Conservation (phyloP, 345 rosid genomes). For the Lagerstroemia speciosa region DNA sequence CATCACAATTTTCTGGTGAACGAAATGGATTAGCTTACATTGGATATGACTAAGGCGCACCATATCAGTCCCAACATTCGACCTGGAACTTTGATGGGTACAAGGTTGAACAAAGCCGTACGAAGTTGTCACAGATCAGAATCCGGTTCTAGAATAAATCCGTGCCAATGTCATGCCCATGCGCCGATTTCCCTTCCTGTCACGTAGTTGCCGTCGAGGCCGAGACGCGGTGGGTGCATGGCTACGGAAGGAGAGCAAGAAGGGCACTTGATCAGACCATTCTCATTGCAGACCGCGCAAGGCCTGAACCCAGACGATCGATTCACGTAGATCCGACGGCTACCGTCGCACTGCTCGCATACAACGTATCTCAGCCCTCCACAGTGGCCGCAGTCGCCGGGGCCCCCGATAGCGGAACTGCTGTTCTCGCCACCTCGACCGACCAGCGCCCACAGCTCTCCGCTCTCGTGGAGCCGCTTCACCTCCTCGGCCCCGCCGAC, state of each 20-base stretch:
- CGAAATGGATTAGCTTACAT: too few species aligned
- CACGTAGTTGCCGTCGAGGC: neutral
- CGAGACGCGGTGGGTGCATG: neutral
- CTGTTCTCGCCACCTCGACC: slow-evolving; percentile 1
- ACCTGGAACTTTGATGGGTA: too few species aligned
- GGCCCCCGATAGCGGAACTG: slow-evolving; percentile 2
- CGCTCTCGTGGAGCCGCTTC: slow-evolving; percentile 22
- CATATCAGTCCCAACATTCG: too few species aligned
- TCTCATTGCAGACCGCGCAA: slow-evolving; percentile 27
- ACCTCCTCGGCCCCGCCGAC: slow-evolving; percentile 32
- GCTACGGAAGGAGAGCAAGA: slow-evolving; percentile 14
- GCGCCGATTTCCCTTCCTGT: too few species aligned
- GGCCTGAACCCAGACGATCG: slow-evolving; percentile 15
- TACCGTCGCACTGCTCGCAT: slow-evolving; percentile 29
- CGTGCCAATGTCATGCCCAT: too few species aligned
- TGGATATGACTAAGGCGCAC: too few species aligned
- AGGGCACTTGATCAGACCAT: slow-evolving; percentile 31
- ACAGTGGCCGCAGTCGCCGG: slow-evolving; percentile 15
- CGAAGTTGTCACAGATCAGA: too few species aligned
- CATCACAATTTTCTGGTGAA: too few species aligned
- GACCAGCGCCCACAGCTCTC: slow-evolving; percentile 24
- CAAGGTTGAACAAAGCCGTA: too few species aligned
- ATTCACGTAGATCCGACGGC: slow-evolving; percentile 33
- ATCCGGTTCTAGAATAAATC: too few species aligned
- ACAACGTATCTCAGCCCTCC: slow-evolving; percentile 31